Evolutionary conservation across 495 filamentous ascomycete species (phyloP), one percentile per base, ranked within the genome.

Genomic region (Lophiostoma macrostomum): DNA sequence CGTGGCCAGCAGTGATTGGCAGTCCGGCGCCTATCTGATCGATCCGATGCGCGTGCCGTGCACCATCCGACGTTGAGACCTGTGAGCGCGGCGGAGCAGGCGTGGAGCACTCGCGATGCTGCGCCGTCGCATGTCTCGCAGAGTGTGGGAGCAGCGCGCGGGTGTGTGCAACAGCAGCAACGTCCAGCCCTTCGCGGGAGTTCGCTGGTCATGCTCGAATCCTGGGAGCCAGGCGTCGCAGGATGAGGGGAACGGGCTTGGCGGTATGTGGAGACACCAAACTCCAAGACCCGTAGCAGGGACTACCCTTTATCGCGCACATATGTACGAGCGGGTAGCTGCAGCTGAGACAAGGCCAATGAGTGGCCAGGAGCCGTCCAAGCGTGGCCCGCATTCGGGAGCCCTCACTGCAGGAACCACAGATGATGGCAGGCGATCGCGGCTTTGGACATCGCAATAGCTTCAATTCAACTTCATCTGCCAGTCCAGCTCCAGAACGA

Each of bases 251-350:
- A 11, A 29, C 46, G 39, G 46, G 41, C 27, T 47, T 32, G 47
- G 38, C 36, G 46, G 19, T 48, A 16, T 38, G 51, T 31, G 34
- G 25, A 27, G 37, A 27, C 24, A n/a, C n/a, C n/a, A n/a, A n/a
- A n/a, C n/a, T n/a, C n/a, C n/a, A 29, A 36, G 28, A 24, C 39
- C 44, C 50, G 50, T 29, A n/a, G 48, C 58, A 62, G 27, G 53
- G 53, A 53, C 46, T 5, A 29, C 34, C 20, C 23, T 31, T 32
- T 53, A 64, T 64, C 61, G 61, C 61, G 54, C 41, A 57, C 61
- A 64, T 64, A 64, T 64, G 61, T 57, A 61, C 16, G 20, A 22
- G 53, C 61, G 61, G 61, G 61, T 57, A 31, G 29, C 18, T 64
- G 61, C 61, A 64, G 61, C 23, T 37, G 13, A 30, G 31, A 53